Conservation (phyloP, 176 grass and related monocot genomes). For the Aegilops tauschii region DNA sequence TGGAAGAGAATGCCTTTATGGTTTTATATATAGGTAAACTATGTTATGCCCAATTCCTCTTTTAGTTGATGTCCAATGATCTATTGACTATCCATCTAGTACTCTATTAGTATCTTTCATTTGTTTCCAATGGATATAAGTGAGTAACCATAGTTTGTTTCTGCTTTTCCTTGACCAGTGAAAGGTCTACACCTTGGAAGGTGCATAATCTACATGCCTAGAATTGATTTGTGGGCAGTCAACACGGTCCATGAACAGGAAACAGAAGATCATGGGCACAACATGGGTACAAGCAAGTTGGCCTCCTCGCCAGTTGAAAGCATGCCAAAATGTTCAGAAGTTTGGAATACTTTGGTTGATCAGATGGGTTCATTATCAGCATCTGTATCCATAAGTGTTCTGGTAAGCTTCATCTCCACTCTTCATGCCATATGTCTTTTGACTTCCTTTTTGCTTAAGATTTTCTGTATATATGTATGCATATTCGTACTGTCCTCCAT, state of each 20-base stretch:
- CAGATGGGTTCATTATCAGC: constrained; percentile 78
- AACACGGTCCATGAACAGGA: constrained; percentile 42
- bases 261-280: constrained; percentile 31
- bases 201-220: constrained; percentile 95
- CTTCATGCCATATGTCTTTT: constrained; percentile 12
- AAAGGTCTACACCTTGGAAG: constrained; percentile 75
- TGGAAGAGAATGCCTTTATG: background rate
- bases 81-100: constrained; percentile 3
- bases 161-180: constrained; percentile 44
- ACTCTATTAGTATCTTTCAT: constrained; percentile 20
- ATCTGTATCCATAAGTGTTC: constrained; percentile 77
- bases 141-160: constrained; percentile 23
- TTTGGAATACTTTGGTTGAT: constrained; percentile 86
- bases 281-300: constrained; percentile 6
- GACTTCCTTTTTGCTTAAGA: background rate
- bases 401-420: constrained; percentile 59
- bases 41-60: background rate
- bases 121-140: constrained; percentile 9
- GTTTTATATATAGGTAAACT: background rate
- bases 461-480: background rate
- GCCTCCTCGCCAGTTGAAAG: constrained; percentile 4
- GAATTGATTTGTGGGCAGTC: constrained; percentile 94
- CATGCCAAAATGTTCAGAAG: constrained; percentile 49
- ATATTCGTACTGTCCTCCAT: background rate
- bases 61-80: constrained; percentile 22